A percentile compares a stretch with the other conserved stretches of the same genome.
phyloP scores from a whole-genome alignment of 352 stramenopile genomes.

The Phytophthora foliorum region DNA sequence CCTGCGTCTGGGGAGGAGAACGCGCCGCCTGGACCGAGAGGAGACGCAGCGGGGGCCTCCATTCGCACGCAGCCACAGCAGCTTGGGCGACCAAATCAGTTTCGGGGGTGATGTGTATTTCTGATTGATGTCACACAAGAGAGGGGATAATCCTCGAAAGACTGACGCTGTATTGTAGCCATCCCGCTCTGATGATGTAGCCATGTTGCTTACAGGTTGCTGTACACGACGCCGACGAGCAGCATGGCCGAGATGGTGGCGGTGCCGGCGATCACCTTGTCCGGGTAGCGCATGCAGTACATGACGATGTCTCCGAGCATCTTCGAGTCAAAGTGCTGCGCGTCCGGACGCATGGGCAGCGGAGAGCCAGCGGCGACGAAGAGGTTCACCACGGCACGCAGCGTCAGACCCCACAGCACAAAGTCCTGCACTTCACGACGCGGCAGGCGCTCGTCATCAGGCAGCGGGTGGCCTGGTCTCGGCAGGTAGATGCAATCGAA shows the following conservation, averaged over 20 bases:
- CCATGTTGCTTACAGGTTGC: conserved; percentile 38
- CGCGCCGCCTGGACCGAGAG: not conserved
- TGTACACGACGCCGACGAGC: conserved; percentile 54
- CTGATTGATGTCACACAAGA: conserved; percentile 8
- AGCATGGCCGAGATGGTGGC: conserved; percentile 55
- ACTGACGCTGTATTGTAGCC: conserved; percentile 11
- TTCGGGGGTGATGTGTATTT: conserved; percentile 24
- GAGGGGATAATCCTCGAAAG: conserved; percentile 6
- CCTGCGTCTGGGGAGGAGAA: conserved; percentile 23
- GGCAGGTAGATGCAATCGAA: conserved; percentile 85
- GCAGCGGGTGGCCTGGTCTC: conserved; percentile 47
- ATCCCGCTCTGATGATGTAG: not conserved
- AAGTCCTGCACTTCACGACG: conserved; percentile 72
- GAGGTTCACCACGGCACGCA: conserved; percentile 72
- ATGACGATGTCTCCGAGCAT: conserved; percentile 59
- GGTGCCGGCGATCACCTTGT: conserved; percentile 56
- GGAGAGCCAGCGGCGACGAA: conserved; percentile 49
- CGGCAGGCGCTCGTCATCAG: conserved; percentile 52
- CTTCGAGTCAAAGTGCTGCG: conserved; percentile 69
- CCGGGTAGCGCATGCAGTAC: conserved; percentile 60
- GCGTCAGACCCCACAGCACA: conserved; percentile 87
- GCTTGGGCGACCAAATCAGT: conserved; percentile 25
- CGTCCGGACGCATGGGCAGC: conserved; percentile 60
- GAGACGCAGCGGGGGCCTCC: conserved; percentile 31
- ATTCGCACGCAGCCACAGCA: conserved; percentile 13